phyloP scores from a whole-genome alignment of 1,139 yeast genomes.

The Pichia sp. region DNA sequence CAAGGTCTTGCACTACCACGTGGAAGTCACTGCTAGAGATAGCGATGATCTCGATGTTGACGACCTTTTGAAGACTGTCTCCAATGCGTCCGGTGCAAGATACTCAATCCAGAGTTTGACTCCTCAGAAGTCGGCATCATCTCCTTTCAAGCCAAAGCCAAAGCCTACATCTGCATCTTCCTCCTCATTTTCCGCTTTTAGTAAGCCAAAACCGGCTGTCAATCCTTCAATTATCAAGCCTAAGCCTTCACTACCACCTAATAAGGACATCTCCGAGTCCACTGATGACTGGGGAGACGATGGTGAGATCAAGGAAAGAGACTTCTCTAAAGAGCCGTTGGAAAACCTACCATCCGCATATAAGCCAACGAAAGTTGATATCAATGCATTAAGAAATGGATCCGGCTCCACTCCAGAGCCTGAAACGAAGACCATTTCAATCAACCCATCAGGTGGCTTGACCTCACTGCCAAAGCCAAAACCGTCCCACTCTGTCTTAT shows the following conservation, averaged over 20 bases:
- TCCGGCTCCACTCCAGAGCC: conserved; percentile 34
- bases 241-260: conserved; percentile 25
- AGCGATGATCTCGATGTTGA: conserved; percentile 80
- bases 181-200: neutral
- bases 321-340: conserved; percentile 58
- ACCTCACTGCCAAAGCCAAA: conserved; percentile 66
- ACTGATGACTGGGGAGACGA: conserved; percentile 57
- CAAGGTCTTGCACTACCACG: conserved; percentile 78
- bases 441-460: conserved; percentile 40
- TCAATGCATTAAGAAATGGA: conserved; percentile 35
- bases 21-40: conserved; percentile 95
- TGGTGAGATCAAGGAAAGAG: conserved; percentile 66
- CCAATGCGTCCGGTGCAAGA: conserved; percentile 94
- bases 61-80: conserved; percentile 70
- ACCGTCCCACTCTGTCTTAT: conserved; percentile 46
- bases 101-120: conserved; percentile 58
- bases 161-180: conserved; percentile 21
- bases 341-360: conserved; percentile 61
- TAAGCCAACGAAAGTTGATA: conserved; percentile 56
- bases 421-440: conserved; percentile 26
- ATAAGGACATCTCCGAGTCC: conserved; percentile 29
- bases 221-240: conserved; percentile 19
- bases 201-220: conserved; percentile 16
- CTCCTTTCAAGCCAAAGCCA: conserved; percentile 25
- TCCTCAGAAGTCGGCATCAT: conserved; percentile 25